phyloP scores from a whole-genome alignment of 129 eudicot genomes.

The Ambrosia trifida region DNA sequence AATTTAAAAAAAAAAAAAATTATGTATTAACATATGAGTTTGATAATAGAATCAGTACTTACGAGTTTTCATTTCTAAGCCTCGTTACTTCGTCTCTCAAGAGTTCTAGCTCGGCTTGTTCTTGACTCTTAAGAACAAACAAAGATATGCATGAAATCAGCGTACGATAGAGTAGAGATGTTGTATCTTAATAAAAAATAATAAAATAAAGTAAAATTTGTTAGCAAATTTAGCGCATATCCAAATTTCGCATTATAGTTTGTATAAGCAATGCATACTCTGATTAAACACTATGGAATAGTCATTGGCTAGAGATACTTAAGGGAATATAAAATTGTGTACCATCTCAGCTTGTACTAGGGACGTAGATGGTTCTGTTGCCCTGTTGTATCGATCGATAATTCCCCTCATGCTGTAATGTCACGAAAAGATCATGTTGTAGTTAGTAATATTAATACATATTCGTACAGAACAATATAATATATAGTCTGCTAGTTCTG shows the following conservation, averaged over 20 bases:
- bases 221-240: neutral
- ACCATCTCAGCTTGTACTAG: slow-evolving; percentile 36
- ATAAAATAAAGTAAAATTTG: neutral
- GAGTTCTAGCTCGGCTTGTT: slow-evolving; percentile 43
- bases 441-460: neutral
- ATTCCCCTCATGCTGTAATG: slow-evolving; percentile 36
- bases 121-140: slow-evolving; percentile 40
- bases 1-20: neutral
- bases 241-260: neutral
- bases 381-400: slow-evolving; percentile 36
- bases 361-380: slow-evolving; percentile 36
- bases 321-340: slow-evolving; percentile 5
- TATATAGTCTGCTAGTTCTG: neutral
- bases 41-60: slow-evolving; percentile 21
- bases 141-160: slow-evolving; percentile 14
- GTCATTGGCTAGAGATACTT: neutral
- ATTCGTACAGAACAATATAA: neutral
- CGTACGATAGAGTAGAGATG: neutral
- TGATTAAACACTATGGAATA: neutral
- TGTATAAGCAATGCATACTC: neutral
- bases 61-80: slow-evolving; percentile 61
- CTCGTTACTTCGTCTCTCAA: slow-evolving; percentile 63
- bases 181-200: neutral
- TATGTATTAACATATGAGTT: neutral
- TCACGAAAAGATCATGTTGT: neutral